Conservation (phyloP, 768 basidiomycete species). For the Tricholoma sp. region DNA sequence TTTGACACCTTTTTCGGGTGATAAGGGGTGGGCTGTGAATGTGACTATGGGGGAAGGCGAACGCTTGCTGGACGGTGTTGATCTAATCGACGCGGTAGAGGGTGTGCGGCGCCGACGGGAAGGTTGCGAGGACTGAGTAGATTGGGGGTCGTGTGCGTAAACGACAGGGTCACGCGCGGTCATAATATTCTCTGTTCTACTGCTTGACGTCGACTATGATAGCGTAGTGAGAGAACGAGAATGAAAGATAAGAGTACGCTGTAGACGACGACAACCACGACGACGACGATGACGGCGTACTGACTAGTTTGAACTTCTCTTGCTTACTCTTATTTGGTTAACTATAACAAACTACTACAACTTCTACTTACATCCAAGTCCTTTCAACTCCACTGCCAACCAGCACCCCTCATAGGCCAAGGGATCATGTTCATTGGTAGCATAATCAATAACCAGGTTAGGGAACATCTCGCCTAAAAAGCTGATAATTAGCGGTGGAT, state of each 20-base stretch:
- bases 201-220: background rate
- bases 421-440: no score
- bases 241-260: background rate
- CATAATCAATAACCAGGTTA: no score
- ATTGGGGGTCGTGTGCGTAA: constrained; percentile 12
- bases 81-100: constrained; percentile 15
- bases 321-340: background rate
- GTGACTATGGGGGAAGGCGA: constrained; percentile 46
- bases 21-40: constrained; percentile 32
- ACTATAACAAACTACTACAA: no score
- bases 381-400: no score
- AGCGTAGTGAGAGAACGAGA: background rate
- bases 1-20: constrained; percentile 36
- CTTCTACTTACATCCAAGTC: no score
- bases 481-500: no score
- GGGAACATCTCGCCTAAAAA: no score
- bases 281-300: background rate
- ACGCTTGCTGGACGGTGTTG: constrained; percentile 25
- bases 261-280: constrained; percentile 3
- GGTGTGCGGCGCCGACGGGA: constrained; percentile 15
- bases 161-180: constrained; percentile 16
- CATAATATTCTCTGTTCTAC: constrained; percentile 11
- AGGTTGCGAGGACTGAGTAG: constrained; percentile 4
- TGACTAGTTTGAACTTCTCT: background rate
- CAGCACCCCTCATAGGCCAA: no score